phyloP scores from a whole-genome alignment of 495 filamentous ascomycete species.

The Xylaria palmicola region DNA sequence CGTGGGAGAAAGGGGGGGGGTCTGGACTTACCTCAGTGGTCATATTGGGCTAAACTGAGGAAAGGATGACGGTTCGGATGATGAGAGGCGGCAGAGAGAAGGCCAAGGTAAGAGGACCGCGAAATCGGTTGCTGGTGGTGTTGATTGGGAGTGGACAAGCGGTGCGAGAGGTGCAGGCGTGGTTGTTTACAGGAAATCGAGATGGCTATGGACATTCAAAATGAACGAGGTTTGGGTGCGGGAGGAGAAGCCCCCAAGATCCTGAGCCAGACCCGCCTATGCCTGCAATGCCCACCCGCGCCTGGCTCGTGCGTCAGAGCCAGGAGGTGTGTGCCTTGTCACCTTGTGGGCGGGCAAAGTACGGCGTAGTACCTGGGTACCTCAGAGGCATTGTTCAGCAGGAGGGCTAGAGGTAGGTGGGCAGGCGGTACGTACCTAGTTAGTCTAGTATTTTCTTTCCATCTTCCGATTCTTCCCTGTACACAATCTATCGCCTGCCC shows the following conservation, averaged over 20 bases:
- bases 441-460: too few species aligned
- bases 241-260: conserved; percentile 30
- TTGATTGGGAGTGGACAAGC: conserved; percentile 17
- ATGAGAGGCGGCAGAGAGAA: conserved; percentile 25
- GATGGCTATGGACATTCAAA: conserved; percentile 30
- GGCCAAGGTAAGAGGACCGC: conserved; percentile 22
- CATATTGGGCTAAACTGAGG: conserved; percentile 47
- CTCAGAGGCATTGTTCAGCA: too few species aligned
- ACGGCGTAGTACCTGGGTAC: too few species aligned
- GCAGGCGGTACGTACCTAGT: too few species aligned
- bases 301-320: conserved; percentile 20
- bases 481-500: not conserved
- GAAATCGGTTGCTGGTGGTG: conserved; percentile 26
- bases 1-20: conserved; percentile 33
- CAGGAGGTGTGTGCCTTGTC: conserved; percentile 1
- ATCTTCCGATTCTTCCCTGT: too few species aligned
- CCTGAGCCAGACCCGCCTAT: conserved; percentile 26
- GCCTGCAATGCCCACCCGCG: conserved; percentile 26
- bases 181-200: conserved; percentile 36
- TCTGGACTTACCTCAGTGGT: conserved; percentile 63
- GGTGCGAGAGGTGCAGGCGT: conserved; percentile 19
- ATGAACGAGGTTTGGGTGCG: conserved; percentile 37
- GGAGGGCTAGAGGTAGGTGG: too few species aligned
- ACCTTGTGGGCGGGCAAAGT: too few species aligned
- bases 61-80: conserved; percentile 16